These are phyloP conservation scores for Gardenia jasminoides DNA, from an alignment of 257 asterid species.

Conservation along the genomic window DNA sequence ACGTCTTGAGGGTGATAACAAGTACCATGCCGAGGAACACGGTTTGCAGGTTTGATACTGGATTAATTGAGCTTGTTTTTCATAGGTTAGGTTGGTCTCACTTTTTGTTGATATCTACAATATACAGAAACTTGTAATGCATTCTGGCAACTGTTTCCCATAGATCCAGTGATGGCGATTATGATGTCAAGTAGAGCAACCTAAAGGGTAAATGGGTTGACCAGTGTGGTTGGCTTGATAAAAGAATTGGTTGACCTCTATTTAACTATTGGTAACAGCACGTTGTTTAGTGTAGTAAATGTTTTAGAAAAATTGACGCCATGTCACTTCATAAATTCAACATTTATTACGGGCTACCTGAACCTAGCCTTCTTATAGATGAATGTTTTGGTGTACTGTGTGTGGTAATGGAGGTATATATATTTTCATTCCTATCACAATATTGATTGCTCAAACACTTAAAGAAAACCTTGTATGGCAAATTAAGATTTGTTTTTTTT, in stretches of 20 bases:
- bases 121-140: not conserved
- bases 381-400: not conserved
- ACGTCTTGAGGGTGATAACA: slow-evolving; percentile 95
- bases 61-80: slow-evolving; percentile 17
- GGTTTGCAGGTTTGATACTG: slow-evolving; percentile 79
- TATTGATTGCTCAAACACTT: not conserved
- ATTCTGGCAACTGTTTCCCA: not conserved
- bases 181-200: not conserved
- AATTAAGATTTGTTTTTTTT: not conserved
- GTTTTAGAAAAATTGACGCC: not conserved
- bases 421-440: not conserved
- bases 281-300: not conserved
- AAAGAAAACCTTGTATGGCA: not conserved
- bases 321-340: not conserved
- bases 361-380: not conserved
- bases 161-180: not conserved
- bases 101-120: too few species aligned
- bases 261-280: not conserved
- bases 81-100: not conserved
- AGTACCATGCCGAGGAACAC: slow-evolving; percentile 89
- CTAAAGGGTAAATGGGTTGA: not conserved
- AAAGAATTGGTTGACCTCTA: not conserved
- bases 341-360: not conserved
- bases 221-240: not conserved
- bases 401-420: not conserved